Evolutionary conservation across 441 rosid species (phyloP).

Genomic region (Manihot esculenta): DNA sequence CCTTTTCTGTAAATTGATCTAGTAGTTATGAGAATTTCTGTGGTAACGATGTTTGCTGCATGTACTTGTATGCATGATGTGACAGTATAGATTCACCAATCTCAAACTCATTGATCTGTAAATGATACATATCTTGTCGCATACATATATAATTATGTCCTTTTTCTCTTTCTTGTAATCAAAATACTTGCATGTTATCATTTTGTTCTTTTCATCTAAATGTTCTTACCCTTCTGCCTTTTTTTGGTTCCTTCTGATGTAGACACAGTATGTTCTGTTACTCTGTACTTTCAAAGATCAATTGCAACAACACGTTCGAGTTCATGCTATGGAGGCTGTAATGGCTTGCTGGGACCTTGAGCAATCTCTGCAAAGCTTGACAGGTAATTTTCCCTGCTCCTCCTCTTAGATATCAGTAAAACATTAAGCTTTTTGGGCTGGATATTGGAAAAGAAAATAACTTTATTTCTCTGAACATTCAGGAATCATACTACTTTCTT

Average conservation of each 20-base stretch:
- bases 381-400: conserved; percentile 47
- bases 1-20: not conserved
- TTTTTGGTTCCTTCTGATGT: conserved; percentile 24
- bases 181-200: not conserved
- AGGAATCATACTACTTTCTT: conserved; percentile 6
- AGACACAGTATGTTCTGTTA: conserved; percentile 93
- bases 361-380: conserved; percentile 91
- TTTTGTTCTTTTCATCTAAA: conserved; percentile 18
- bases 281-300: conserved; percentile 97
- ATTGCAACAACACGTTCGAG: conserved; percentile 95
- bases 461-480: not conserved
- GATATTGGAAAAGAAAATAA: no score
- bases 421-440: no score
- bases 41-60: no score
- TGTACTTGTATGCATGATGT: not conserved
- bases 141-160: conserved; percentile 6
- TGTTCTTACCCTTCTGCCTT: not conserved
- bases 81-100: not conserved
- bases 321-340: conserved; percentile 99
- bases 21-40: not conserved
- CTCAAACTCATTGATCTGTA: not conserved
- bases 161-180: conserved; percentile 13
- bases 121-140: not conserved
- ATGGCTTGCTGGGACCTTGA: conserved; percentile 99
- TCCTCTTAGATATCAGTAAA: not conserved